Conservation (phyloP, 148 eudicot species). For the Camellia lanceoleosa region DNA sequence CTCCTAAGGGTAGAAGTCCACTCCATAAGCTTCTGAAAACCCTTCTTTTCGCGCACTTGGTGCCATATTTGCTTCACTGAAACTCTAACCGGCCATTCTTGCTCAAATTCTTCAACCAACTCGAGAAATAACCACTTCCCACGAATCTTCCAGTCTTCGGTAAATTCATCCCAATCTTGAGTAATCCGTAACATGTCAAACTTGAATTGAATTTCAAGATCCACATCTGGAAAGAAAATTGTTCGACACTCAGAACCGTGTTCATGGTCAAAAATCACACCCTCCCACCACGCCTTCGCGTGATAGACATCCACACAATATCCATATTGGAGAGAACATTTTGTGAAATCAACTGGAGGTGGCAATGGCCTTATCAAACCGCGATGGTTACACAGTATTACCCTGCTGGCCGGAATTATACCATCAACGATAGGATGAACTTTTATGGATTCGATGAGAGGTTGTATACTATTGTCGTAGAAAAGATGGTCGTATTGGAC, state of each 20-base stretch:
- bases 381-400: slow-evolving; percentile 15
- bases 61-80: slow-evolving; percentile 88
- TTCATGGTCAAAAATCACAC: slow-evolving; percentile 68
- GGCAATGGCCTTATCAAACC: slow-evolving; percentile 66
- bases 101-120: slow-evolving; percentile 42
- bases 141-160: slow-evolving; percentile 61
- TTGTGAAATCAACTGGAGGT: slow-evolving; percentile 11
- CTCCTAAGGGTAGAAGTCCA: slow-evolving; percentile 48
- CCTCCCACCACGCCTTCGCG: slow-evolving; percentile 97
- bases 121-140: slow-evolving; percentile 76
- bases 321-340: slow-evolving; percentile 44
- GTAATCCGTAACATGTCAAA: slow-evolving; percentile 41
- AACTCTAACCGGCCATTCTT: slow-evolving; percentile 42
- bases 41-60: slow-evolving; percentile 49
- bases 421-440: slow-evolving; percentile 47
- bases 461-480: slow-evolving; percentile 26
- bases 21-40: slow-evolving; percentile 43
- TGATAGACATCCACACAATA: slow-evolving; percentile 70
- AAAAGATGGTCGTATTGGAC: slow-evolving; percentile 57
- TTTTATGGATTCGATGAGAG: slow-evolving; percentile 34
- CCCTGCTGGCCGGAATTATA: slow-evolving; percentile 1
- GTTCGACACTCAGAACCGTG: slow-evolving; percentile 35
- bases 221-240: slow-evolving; percentile 87
- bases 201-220: slow-evolving; percentile 42
- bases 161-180: slow-evolving; percentile 70